Base-by-base conservation (phyloP, 2,329 filamentous ascomycete genomes). In the Epichloe typhina region DNA sequence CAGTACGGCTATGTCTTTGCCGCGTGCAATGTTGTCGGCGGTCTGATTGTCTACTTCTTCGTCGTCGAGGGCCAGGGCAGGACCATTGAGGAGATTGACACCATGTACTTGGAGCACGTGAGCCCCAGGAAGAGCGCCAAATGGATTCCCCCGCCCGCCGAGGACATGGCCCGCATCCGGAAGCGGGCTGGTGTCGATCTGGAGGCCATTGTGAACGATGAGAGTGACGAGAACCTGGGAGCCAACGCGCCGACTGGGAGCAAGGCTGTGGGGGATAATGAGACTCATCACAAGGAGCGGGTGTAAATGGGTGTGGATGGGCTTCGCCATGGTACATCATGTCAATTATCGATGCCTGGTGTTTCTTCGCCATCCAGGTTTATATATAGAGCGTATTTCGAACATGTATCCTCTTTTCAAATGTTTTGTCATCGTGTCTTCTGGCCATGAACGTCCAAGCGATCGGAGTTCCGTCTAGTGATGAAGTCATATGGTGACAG, bases 91-190 rank as follows among this genome's bases (percentile, higher is more conserved):
- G 75, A 78, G 54, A 70, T 75, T 2, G 71, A 73, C 46, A 63
- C 64, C 40, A 72, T 76, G 50, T 49, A 88, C 56, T 72, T 86
- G 37, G 71, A 83, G 47, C 69, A 69, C 26, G 80, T 87, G 17
- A 77, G 70, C 56, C 82, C 84, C 0, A 79, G 77, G 69, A 76
- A 80, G 70, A 83, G 79, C 57, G 62, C 69, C 44, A 68, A 74
- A 54, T 86, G 76, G 77, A 56, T 66, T 5, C 62, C 72, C 72
- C 71, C 71, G 0, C 61, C 68, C 2, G 66, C 69, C 0, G 69
- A 72, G 50, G 65, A 72, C 53, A 72, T 74, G 61, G 62, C 66
- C 0, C 59, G 63, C 13, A 71, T 72, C 12, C 62, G 71, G 12
- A 64, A 64, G 38, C 53, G 68, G 56, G 71, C 71, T 3, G 71